phyloP scores from a whole-genome alignment of 225 moss, liverwort and hornwort genomes.

The Anthoceros angustus region DNA sequence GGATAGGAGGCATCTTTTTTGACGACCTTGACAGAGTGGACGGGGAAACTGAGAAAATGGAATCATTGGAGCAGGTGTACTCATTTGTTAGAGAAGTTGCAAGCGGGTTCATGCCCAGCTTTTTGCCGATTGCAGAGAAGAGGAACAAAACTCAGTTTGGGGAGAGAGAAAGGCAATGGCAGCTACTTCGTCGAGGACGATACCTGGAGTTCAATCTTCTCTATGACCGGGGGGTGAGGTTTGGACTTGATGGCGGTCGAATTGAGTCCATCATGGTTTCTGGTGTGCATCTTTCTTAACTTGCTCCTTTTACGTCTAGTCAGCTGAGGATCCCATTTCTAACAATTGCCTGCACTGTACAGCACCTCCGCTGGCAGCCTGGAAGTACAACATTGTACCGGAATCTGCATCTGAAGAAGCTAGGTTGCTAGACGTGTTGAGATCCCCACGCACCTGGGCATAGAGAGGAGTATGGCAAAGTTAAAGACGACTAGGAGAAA shows the following conservation, averaged over 20 bases:
- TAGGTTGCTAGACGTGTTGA: slow-evolving; percentile 26
- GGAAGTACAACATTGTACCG: slow-evolving; percentile 46
- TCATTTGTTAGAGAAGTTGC: slow-evolving; percentile 61
- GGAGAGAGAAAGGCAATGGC: slow-evolving; percentile 64
- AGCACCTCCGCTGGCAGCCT: slow-evolving; percentile 73
- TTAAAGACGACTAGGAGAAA: too few species aligned
- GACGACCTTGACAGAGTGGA: slow-evolving; percentile 50
- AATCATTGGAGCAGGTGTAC: slow-evolving; percentile 29
- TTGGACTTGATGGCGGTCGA: slow-evolving; percentile 73
- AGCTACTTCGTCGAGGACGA: slow-evolving; percentile 59
- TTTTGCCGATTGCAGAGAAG: slow-evolving; percentile 42
- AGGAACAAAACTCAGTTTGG: slow-evolving; percentile 36
- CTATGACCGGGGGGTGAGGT: slow-evolving; percentile 79
- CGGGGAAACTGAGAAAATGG: slow-evolving; percentile 11
- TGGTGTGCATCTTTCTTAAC: slow-evolving; percentile 18
- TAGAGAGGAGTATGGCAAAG: too few species aligned
- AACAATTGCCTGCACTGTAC: slow-evolving; percentile 10
- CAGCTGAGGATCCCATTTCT: neutral
- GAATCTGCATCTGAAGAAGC: slow-evolving; percentile 32
- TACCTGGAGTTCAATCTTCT: slow-evolving; percentile 85
- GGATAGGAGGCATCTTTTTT: slow-evolving; percentile 85
- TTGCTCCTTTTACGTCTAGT: neutral
- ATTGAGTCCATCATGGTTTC: slow-evolving; percentile 96
- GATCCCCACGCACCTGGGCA: slow-evolving; percentile 29
- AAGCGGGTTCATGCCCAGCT: slow-evolving; percentile 84